phyloP scores from a whole-genome alignment of 139 green algal genomes.

The Marvania coccoides region DNA sequence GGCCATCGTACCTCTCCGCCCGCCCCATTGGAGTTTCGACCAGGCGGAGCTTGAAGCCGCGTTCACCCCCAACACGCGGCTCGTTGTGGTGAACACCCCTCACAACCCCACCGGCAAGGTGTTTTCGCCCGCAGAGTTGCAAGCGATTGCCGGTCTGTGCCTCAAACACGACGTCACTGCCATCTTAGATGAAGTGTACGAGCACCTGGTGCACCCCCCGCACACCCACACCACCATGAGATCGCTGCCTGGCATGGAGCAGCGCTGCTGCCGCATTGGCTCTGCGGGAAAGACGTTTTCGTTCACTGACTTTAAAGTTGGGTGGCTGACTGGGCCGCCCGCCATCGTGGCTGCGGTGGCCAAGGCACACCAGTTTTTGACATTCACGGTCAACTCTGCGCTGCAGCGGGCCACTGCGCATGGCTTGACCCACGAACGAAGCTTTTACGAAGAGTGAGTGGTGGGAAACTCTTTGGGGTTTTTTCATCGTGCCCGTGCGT shows the following conservation, averaged over 20 bases:
- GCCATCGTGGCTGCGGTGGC: constrained; percentile 54
- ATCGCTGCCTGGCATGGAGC: constrained; percentile 56
- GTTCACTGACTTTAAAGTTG: constrained; percentile 83
- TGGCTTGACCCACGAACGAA: constrained; percentile 51
- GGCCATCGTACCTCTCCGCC: constrained; percentile 26
- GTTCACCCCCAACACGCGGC: constrained; percentile 45
- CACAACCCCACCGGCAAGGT: constrained; percentile 78
- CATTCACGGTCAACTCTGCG: constrained; percentile 65
- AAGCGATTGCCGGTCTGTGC: constrained; percentile 56
- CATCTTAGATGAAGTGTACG: constrained; percentile 58
- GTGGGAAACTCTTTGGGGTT: not conserved
- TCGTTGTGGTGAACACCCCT: constrained; percentile 73
- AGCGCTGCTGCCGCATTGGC: constrained; percentile 57
- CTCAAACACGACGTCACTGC: constrained; percentile 44
- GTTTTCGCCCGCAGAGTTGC: constrained; percentile 58
- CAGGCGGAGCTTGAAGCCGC: constrained; percentile 22
- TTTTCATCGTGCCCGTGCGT: not conserved
- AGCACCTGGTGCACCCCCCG: constrained; percentile 2
- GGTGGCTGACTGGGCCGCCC: constrained; percentile 62
- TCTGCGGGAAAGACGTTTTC: constrained; percentile 80
- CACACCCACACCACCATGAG: constrained; percentile 51
- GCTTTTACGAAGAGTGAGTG: constrained; percentile 54
- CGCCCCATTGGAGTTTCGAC: constrained; percentile 38
- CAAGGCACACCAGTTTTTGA: constrained; percentile 78
- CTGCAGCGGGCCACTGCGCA: constrained; percentile 65